phyloP scores from a whole-genome alignment of 495 filamentous ascomycete genomes.

The Gamarada debralockiae region DNA sequence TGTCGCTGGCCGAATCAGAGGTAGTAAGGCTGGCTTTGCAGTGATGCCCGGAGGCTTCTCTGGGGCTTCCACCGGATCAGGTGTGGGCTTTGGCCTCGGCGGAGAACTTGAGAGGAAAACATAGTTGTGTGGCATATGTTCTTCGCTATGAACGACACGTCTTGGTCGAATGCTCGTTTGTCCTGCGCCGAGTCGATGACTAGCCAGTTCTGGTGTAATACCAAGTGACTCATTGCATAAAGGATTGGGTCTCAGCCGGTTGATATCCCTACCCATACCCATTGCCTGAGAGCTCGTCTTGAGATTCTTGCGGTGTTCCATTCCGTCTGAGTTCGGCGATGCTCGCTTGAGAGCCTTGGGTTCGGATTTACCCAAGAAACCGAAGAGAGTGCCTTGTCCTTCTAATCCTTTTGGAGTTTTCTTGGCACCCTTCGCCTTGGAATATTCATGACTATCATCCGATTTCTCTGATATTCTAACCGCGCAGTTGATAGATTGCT shows the following conservation, averaged over 20 bases:
- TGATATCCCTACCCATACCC: not conserved
- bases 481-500: constrained; percentile 18
- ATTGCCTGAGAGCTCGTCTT: constrained; percentile 12
- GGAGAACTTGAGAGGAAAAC: constrained; percentile 26
- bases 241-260: constrained; percentile 28
- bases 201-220: constrained; percentile 23
- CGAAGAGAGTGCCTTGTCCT: constrained; percentile 43
- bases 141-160: not conserved
- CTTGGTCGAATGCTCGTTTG: constrained; percentile 10
- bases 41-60: constrained; percentile 3
- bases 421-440: constrained; percentile 16
- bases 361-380: constrained; percentile 36
- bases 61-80: not conserved
- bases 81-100: constrained; percentile 6
- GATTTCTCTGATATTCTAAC: not conserved
- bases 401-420: constrained; percentile 26
- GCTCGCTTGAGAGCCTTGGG: not conserved
- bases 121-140: constrained; percentile 17
- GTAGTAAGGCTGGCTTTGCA: constrained; percentile 7
- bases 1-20: constrained; percentile 12
- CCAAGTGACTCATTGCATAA: constrained; percentile 35
- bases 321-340: not conserved
- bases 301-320: not conserved
- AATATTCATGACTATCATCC: not conserved
- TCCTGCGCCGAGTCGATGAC: constrained; percentile 19